Conservation (phyloP, 2,329 filamentous ascomycete genomes). For the Botrytis fragariae region DNA sequence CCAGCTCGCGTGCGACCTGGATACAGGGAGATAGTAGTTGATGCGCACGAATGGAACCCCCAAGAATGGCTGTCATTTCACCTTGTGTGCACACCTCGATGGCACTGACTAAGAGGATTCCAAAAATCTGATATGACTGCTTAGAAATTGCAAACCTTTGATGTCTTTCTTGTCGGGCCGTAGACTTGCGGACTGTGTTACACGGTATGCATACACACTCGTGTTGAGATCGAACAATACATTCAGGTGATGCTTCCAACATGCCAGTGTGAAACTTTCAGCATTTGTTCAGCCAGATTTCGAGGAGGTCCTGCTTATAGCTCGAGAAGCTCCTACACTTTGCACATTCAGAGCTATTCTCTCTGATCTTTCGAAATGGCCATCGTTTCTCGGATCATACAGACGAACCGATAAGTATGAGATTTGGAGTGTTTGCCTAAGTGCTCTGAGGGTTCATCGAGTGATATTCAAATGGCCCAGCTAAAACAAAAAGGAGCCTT, state of each 20-base stretch:
- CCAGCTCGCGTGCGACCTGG: background rate
- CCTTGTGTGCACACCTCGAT: background rate
- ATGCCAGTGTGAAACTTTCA: background rate
- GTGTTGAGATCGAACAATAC: background rate
- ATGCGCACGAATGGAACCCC: background rate
- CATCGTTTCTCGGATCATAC: background rate
- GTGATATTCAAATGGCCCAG: background rate
- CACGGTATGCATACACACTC: background rate
- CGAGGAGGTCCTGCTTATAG: background rate
- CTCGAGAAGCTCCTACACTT: background rate
- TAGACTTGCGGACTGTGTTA: background rate
- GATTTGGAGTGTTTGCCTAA: background rate
- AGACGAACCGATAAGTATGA: background rate
- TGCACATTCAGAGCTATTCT: background rate
- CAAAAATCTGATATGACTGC: background rate
- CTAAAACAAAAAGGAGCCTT: background rate
- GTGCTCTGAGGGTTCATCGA: background rate
- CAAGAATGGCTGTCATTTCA: background rate
- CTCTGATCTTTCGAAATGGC: background rate
- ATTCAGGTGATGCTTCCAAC: background rate
- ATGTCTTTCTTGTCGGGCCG: background rate
- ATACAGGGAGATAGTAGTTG: background rate
- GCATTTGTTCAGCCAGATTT: background rate
- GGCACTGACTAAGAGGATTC: slow-evolving; percentile 1
- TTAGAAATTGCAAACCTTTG: background rate